Evolutionary conservation across 306 rosid genomes (phyloP), one percentile per base, ranked within the genome.

Genomic region (Begonia peltatifolia): DNA sequence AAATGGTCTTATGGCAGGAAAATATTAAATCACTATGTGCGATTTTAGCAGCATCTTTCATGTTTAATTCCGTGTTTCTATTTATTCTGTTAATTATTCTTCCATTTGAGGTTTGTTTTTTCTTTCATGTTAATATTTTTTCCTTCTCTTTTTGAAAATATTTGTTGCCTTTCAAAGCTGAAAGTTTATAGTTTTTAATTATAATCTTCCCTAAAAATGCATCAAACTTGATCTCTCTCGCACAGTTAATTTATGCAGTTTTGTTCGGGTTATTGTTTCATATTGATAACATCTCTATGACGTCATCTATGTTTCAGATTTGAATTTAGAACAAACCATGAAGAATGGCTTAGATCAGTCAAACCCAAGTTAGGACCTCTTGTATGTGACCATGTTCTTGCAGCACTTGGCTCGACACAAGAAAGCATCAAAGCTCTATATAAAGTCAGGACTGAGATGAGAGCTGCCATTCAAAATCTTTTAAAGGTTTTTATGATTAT

Each of bases 261-360:
- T 17, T 15, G 53, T 50, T 20, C 3, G 4, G 53, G 22, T 20
- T 44, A 61, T 54, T 20, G 46, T 50, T 50, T 17, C 10, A 42
- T 15, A 46, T 53, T 46, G 59, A 63, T 56, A 30, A 30, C 1
- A 30, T 53, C 60, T 46, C n/a, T 57, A 61, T 41, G 22, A 41
- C 46, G 64, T 42, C 64, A 59, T 62, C 41, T 74, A 14, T 64
- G 60, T 71, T 77, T 70, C 87, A 87, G 96, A 57, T 81, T 73
- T 60, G 96, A 87, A 73, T 87, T 87, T 65, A 84, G 78, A 76
- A 71, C 79, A 58, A 87, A 87, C 68, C 82, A 87, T 61, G 92
- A 76, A 72, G 92, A 87, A 43, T 84, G 96, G 96, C 61, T 81
- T 77, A 66, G 62, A 50, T 84, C 94, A 36, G 84, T 69, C 52